phyloP scores from a whole-genome alignment of 345 rosid species.

The Acer saccharum region DNA sequence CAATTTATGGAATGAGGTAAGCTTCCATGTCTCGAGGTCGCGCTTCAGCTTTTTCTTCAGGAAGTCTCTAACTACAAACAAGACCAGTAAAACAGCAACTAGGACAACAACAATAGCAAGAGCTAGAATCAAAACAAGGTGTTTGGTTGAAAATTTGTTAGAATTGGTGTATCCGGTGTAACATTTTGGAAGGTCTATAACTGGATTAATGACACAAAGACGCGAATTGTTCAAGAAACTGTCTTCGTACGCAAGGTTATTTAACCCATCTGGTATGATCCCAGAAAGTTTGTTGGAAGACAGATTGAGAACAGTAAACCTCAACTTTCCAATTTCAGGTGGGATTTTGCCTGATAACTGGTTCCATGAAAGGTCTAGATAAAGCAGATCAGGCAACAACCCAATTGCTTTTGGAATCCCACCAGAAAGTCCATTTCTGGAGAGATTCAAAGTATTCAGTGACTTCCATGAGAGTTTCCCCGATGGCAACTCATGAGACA shows the following conservation, averaged over 20 bases:
- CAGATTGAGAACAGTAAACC: slow-evolving; percentile 49
- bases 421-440: slow-evolving; percentile 72
- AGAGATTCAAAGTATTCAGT: slow-evolving; percentile 46
- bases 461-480: slow-evolving; percentile 66
- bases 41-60: slow-evolving; percentile 40
- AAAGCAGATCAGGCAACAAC: slow-evolving; percentile 47
- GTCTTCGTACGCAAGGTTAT: slow-evolving; percentile 64
- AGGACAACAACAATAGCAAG: slow-evolving; percentile 39
- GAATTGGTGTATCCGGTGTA: slow-evolving; percentile 23
- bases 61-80: slow-evolving; percentile 49
- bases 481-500: slow-evolving; percentile 71
- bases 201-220: slow-evolving; percentile 59
- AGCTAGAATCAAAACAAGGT: slow-evolving; percentile 47
- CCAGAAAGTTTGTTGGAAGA: slow-evolving; percentile 78
- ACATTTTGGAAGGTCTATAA: slow-evolving; percentile 63
- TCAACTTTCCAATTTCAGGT: slow-evolving; percentile 49
- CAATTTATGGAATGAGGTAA: slow-evolving; percentile 76
- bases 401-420: slow-evolving; percentile 63
- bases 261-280: slow-evolving; percentile 48
- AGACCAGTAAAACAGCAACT: slow-evolving; percentile 29
- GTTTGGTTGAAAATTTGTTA: slow-evolving; percentile 41
- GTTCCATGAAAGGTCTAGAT: slow-evolving; percentile 72
- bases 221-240: slow-evolving; percentile 71
- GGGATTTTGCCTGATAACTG: slow-evolving; percentile 73
- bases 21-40: slow-evolving; percentile 65